These are phyloP conservation scores for Sporothrix pallida DNA, from an alignment of 2,329 filamentous ascomycete genomes.

Conservation along the genomic window DNA sequence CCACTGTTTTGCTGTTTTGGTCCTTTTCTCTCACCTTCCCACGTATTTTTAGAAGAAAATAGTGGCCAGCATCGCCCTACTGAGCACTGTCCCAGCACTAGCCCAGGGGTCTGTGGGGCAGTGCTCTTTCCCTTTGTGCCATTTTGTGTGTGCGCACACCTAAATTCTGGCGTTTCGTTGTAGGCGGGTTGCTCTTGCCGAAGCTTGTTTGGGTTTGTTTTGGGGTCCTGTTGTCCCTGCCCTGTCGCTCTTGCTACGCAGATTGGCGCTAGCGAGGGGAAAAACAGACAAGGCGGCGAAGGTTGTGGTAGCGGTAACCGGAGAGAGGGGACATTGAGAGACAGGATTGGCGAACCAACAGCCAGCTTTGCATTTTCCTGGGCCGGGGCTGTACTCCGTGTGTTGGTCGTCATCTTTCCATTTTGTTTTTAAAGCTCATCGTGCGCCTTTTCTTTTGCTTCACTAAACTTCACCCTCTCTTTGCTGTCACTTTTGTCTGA, in stretches of 20 bases:
- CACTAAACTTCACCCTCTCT: not conserved
- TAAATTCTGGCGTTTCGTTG: not conserved
- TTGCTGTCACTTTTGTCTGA: conserved; percentile 4
- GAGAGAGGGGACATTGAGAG: not conserved
- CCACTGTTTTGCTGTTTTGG: not conserved
- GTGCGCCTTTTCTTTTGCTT: conserved; percentile 17
- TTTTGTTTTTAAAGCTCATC: not conserved
- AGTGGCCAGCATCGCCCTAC: not conserved
- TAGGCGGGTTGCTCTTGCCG: conserved; percentile 9
- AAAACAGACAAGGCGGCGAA: not conserved
- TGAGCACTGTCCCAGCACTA: conserved; percentile 12
- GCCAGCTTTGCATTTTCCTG: not conserved
- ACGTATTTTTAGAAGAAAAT: conserved; percentile 7
- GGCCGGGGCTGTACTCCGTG: not conserved
- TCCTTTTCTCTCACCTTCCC: not conserved
- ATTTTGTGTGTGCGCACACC: not conserved
- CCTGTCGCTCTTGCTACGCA: not conserved
- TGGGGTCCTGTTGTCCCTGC: not conserved
- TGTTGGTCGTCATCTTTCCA: not conserved
- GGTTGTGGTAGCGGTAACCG: conserved; percentile 11
- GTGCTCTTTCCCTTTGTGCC: conserved; percentile 18
- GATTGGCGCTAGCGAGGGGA: not conserved
- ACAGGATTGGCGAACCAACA: conserved; percentile 13
- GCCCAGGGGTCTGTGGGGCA: conserved; percentile 27
- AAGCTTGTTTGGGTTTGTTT: conserved; percentile 19